Conservation (phyloP, 305 asterid species). For the Lippia alba region DNA sequence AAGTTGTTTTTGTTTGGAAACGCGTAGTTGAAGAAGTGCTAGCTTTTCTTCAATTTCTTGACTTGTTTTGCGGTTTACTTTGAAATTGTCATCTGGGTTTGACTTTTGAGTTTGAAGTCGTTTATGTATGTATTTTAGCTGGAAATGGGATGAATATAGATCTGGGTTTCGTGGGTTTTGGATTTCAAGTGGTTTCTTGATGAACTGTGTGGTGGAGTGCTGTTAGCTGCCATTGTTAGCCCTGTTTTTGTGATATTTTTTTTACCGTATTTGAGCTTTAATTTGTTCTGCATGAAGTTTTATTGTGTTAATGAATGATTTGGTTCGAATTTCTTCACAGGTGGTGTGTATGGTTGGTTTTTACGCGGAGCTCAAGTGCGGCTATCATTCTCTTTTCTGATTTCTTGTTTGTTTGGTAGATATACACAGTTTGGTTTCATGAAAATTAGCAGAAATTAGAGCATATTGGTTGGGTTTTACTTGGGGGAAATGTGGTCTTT, state of each 20-base stretch:
- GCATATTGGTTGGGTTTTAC: slow-evolving; percentile 1
- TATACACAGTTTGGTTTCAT: neutral
- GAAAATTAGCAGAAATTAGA: slow-evolving; percentile 9
- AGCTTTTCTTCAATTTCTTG: neutral
- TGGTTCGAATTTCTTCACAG: slow-evolving; percentile 28
- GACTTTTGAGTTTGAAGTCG: neutral
- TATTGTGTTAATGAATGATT: neutral
- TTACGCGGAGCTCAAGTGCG: slow-evolving; percentile 12
- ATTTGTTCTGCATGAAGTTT: slow-evolving; percentile 34
- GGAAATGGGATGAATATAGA: slow-evolving; percentile 20
- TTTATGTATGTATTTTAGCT: slow-evolving; percentile 16
- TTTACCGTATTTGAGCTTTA: slow-evolving; percentile 33
- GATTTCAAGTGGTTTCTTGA: slow-evolving; percentile 27
- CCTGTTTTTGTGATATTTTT: slow-evolving; percentile 15
- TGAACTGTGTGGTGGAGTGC: slow-evolving; percentile 25
- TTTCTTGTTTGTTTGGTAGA: neutral
- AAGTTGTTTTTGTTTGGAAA: slow-evolving; percentile 1
- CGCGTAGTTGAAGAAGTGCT: neutral
- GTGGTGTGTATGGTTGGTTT: slow-evolving; percentile 29
- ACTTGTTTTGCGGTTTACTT: neutral
- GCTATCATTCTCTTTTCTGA: neutral
- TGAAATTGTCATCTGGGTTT: neutral
- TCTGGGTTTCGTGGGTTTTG: slow-evolving; percentile 37
- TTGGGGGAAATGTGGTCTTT: slow-evolving; percentile 80
- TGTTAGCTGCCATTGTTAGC: slow-evolving; percentile 36